Evolutionary conservation across 805 yeast genomes (phyloP).

Genomic region (Nakazawaea wickerhamii): DNA sequence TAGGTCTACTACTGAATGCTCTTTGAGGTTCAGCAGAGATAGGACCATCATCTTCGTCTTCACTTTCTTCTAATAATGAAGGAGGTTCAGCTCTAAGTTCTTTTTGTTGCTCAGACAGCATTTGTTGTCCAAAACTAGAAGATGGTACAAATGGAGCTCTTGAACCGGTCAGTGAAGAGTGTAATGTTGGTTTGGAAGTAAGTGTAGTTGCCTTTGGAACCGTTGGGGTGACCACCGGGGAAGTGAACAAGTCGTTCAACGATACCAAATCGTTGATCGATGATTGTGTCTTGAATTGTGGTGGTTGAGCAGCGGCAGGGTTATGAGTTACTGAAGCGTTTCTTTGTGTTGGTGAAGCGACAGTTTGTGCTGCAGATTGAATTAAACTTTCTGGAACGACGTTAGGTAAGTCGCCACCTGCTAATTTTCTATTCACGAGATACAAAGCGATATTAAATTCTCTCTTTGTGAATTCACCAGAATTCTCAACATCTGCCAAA

Average conservation of each 20-base stretch:
- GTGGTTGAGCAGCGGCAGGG: slow-evolving; percentile 12
- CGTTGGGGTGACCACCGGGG: slow-evolving; percentile 28
- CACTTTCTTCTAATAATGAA: slow-evolving; percentile 29
- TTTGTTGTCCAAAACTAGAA: slow-evolving; percentile 78
- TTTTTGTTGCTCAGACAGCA: slow-evolving; percentile 31
- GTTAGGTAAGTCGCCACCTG: slow-evolving; percentile 75
- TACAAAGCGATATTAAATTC: slow-evolving; percentile 95
- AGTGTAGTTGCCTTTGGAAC: slow-evolving; percentile 9
- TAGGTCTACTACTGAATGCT: slow-evolving; percentile 23
- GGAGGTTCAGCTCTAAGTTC: slow-evolving; percentile 20
- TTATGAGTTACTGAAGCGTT: slow-evolving; percentile 5
- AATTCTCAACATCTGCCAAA: slow-evolving; percentile 80
- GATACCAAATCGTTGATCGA: slow-evolving; percentile 65
- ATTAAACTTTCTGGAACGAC: slow-evolving; percentile 65
- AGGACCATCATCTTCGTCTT: slow-evolving; percentile 30
- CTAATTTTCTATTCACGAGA: slow-evolving; percentile 76
- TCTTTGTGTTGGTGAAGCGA: neutral
- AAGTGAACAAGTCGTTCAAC: slow-evolving; percentile 47
- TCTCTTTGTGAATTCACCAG: slow-evolving; percentile 70
- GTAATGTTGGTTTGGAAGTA: slow-evolving; percentile 16
- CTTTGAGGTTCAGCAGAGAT: slow-evolving; percentile 19
- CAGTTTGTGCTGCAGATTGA: slow-evolving; percentile 23
- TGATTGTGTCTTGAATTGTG: slow-evolving; percentile 32
- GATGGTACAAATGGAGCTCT: slow-evolving; percentile 64
- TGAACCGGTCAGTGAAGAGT: slow-evolving; percentile 27